Conservation (phyloP, 371 early-diverging fungal species). For the Zychaea mexicana region DNA sequence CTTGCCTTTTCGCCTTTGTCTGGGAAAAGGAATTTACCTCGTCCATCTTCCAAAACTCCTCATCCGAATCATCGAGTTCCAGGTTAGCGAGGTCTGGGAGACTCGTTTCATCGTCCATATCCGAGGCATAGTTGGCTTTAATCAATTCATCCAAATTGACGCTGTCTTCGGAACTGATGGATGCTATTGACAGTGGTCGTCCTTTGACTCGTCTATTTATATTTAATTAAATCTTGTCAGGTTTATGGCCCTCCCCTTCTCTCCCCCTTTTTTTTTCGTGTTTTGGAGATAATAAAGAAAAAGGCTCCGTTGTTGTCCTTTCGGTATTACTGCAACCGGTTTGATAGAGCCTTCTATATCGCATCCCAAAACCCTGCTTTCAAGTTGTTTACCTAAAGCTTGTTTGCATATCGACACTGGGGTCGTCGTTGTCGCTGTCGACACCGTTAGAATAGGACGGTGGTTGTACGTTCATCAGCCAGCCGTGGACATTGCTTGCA, state of each 20-base stretch:
- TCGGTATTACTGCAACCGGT: too few species aligned
- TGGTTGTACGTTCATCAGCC: slow-evolving; percentile 24
- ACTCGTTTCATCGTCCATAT: slow-evolving; percentile 47
- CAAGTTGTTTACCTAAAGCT: background rate
- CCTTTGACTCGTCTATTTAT: slow-evolving; percentile 9
- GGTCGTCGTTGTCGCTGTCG: slow-evolving; percentile 3
- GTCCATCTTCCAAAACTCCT: slow-evolving; percentile 51
- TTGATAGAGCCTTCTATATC: too few species aligned
- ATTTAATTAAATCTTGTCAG: background rate
- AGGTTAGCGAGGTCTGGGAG: slow-evolving; percentile 36
- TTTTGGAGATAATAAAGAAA: too few species aligned
- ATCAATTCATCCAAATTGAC: slow-evolving; percentile 47
- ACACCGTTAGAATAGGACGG: background rate
- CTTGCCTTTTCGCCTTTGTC: too few species aligned
- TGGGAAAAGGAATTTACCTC: slow-evolving; percentile 21
- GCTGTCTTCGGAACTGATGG: slow-evolving; percentile 48
- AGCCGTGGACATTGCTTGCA: slow-evolving; percentile 21
- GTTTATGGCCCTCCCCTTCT: too few species aligned
- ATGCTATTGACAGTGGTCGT: slow-evolving; percentile 39
- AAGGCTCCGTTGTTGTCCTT: too few species aligned
- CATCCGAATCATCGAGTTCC: slow-evolving; percentile 48
- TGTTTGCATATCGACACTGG: slow-evolving; percentile 5
- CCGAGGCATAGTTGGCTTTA: slow-evolving; percentile 37
- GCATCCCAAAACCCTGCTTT: too few species aligned
- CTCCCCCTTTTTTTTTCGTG: too few species aligned